Evolutionary conservation across 2,329 filamentous ascomycete species (phyloP), one percentile per base, ranked within the genome.

Genomic region (Phialophora macrospora): DNA sequence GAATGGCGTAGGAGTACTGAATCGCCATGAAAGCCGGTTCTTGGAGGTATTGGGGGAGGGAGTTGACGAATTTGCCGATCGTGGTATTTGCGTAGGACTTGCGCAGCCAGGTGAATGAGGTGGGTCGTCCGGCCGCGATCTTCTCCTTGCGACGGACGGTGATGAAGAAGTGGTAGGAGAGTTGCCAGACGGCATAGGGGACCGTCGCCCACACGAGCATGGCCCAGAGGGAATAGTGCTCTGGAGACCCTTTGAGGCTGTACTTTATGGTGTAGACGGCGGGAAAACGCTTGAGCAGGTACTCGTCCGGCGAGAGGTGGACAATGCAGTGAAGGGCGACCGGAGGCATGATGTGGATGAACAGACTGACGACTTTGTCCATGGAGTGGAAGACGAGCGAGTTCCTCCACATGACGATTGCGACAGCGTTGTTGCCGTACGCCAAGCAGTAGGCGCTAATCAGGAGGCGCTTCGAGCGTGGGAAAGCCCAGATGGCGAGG

Each of bases 271-370:
- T 85, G 80, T 91, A 93, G 70, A 97, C 87, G 12, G 93, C 94
- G 0, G 94, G 93, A 75, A 96, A 98, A 22, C 88, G 87, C 28
- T 82, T 78, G 69, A 84, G 81, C 74, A 96, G 90, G 49, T 85
- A 77, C 24, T 87, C 86, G 0, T 85, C 78, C 0, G 90, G 79
- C 12, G 93, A 83, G 22, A 98, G 83, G 76, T 99, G 95, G 17
- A 97, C 91, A 14, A 99, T 84, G 75, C 92, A 96, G 78, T 99
- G 95, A 12, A 99, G 85, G 1, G 93, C 92, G 5, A 91, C 94
- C 71, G 93, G 97, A 0, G 95, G 95, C 94, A 99, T 99, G 74
- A 99, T 96, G 78, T 99, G 95, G 72, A 99, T 97, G 80, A 99
- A 99, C n/a, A 99, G 84, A 77, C 88, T 90, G 12, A 93, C 96